Evolutionary conservation across 169 alveolate species (phyloP).

Genomic region (Plasmodium gonderi): DNA sequence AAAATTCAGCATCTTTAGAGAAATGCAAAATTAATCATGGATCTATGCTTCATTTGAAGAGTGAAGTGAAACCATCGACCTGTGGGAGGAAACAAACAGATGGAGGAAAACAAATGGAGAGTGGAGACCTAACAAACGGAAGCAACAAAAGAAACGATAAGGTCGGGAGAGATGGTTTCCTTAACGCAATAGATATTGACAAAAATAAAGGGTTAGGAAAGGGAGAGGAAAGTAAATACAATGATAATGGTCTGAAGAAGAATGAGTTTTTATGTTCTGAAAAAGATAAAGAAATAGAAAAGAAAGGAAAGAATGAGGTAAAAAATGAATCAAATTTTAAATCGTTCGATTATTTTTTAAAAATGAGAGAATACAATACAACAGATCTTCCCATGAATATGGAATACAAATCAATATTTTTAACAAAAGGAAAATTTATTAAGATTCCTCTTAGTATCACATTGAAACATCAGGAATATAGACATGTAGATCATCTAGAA

Average conservation of each 20-base stretch:
- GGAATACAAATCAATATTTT: constrained; percentile 7
- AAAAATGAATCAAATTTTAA: constrained; percentile 81
- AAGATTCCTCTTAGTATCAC: constrained; percentile 96
- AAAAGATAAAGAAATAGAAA: neutral
- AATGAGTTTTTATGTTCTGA: too few relatives aligned
- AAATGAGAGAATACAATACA: constrained; percentile 82
- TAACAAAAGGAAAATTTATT: constrained; percentile 16
- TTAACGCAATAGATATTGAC: neutral
- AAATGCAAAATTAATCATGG: constrained; percentile 33
- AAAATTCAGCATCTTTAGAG: neutral
- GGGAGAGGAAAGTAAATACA: neutral
- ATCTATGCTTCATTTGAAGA: neutral
- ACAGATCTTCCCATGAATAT: constrained; percentile 84
- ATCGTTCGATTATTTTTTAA: constrained; percentile 87
- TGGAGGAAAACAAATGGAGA: neutral
- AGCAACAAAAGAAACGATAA: neutral
- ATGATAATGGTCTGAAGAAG: neutral
- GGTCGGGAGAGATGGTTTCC: neutral
- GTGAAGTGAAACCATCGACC: constrained; percentile 24
- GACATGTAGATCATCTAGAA: constrained; percentile 98
- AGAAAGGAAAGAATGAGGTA: neutral
- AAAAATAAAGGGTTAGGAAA: neutral
- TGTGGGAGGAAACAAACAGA: neutral
- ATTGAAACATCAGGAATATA: constrained; percentile 94
- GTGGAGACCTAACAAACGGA: neutral